These are phyloP conservation scores for Penicillium decumbens DNA, from an alignment of 2,329 filamentous ascomycete genomes.

Conservation along the genomic window DNA sequence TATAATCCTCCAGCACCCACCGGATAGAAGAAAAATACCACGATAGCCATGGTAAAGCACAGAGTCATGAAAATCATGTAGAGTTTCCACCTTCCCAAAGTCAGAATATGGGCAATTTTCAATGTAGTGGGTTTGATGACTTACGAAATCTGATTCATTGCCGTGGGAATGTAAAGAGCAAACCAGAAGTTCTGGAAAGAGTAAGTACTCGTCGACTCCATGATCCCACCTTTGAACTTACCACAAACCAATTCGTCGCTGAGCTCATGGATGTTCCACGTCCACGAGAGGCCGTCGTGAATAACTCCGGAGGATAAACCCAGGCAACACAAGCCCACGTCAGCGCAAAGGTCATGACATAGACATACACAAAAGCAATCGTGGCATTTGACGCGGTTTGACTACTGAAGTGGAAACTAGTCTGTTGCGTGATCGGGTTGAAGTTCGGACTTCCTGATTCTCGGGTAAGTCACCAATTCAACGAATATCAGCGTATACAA, in stretches of 20 bases:
- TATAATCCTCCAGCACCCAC: slow-evolving; percentile 2
- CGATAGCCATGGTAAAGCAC: slow-evolving; percentile 20
- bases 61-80: slow-evolving; percentile 25
- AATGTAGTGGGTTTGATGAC: neutral
- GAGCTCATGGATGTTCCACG: slow-evolving; percentile 22
- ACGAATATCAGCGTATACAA: neutral
- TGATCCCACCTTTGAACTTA: slow-evolving; percentile 2
- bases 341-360: slow-evolving; percentile 27
- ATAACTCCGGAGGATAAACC: slow-evolving; percentile 25
- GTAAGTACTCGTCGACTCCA: neutral
- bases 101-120: neutral
- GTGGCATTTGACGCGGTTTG: slow-evolving; percentile 19
- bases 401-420: slow-evolving; percentile 19
- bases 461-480: slow-evolving; percentile 3
- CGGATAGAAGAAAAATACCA: slow-evolving; percentile 22
- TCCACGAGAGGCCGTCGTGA: slow-evolving; percentile 20
- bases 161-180: slow-evolving; percentile 24
- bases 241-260: slow-evolving; percentile 28
- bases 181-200: slow-evolving; percentile 24
- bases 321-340: slow-evolving; percentile 27
- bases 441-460: slow-evolving; percentile 17
- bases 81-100: slow-evolving; percentile 15
- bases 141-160: slow-evolving; percentile 23
- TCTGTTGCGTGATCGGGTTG: slow-evolving; percentile 20
- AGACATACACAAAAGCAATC: slow-evolving; percentile 30